These are phyloP conservation scores for Chloris gayana DNA, from an alignment of 176 grass and related monocot genomes.

Conservation along the genomic window DNA sequence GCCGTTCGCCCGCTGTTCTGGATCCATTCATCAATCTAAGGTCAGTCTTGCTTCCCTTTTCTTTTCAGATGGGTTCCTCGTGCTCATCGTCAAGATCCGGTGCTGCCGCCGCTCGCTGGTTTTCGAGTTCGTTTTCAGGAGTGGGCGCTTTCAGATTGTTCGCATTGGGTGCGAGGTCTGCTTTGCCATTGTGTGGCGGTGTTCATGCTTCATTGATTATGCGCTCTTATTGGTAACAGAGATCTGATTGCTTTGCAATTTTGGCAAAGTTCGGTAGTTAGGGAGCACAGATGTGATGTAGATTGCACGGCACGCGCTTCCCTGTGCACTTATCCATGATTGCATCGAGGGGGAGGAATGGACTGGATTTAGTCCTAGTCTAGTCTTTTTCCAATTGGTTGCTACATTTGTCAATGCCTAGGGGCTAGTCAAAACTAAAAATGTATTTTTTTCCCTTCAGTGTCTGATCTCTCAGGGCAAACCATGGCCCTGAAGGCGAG, in stretches of 20 bases:
- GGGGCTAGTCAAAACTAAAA: background rate
- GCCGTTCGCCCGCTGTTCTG: background rate
- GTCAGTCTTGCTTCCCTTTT: background rate
- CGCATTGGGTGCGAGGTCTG: background rate
- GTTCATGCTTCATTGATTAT: background rate
- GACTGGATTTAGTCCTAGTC: background rate
- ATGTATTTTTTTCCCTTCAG: background rate
- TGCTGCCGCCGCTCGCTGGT: background rate
- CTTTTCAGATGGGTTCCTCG: background rate
- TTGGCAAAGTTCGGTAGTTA: conserved; percentile 30
- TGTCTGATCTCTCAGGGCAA: conserved; percentile 29
- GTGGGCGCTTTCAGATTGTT: background rate
- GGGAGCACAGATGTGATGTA: conserved; percentile 24
- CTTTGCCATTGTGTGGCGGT: background rate
- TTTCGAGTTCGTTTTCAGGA: background rate
- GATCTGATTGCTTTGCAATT: conserved; percentile 30
- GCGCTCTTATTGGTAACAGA: background rate
- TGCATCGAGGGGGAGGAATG: conserved; percentile 11
- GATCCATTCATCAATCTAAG: conserved; percentile 4
- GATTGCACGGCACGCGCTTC: conserved; percentile 1
- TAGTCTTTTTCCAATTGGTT: background rate
- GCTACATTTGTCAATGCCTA: background rate
- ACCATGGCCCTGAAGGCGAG: conserved; percentile 70
- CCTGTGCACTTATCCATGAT: background rate
- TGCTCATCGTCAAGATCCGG: background rate